These are phyloP conservation scores for Beauveria bassiana DNA, from an alignment of 2,329 filamentous ascomycete species.

Conservation along the genomic window DNA sequence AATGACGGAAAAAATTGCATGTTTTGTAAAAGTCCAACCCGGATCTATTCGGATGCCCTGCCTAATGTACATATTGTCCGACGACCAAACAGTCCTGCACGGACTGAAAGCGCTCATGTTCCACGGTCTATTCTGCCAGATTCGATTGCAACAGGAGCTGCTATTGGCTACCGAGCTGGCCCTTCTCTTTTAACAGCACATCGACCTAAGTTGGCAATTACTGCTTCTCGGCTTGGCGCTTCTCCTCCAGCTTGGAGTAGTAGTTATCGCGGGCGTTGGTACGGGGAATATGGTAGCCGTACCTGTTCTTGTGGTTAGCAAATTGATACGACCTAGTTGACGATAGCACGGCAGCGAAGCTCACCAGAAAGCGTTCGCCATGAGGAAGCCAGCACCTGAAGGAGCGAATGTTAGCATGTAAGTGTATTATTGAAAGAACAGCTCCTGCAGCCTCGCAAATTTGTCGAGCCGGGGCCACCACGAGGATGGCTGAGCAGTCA, in stretches of 20 bases:
- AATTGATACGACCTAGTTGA: neutral
- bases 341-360: conserved; percentile 11
- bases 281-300: conserved; percentile 56
- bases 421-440: neutral
- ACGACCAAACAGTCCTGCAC: neutral
- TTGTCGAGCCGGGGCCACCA: neutral
- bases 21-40: neutral
- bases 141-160: neutral
- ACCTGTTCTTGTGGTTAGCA: conserved; percentile 33
- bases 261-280: conserved; percentile 49
- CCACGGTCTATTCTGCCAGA: conserved; percentile 1
- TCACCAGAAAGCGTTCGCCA: conserved; percentile 53
- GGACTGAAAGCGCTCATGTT: neutral
- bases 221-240: conserved; percentile 38
- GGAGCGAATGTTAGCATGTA: neutral
- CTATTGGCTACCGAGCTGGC: neutral
- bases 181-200: neutral
- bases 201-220: neutral
- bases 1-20: neutral
- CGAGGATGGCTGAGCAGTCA: neutral
- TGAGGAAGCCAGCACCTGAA: conserved; percentile 44
- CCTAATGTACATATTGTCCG: conserved; percentile 11
- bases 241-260: conserved; percentile 51
- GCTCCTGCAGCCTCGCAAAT: neutral
- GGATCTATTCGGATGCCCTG: conserved; percentile 6